Evolutionary conservation across 2,329 filamentous ascomycete genomes (phyloP).

Genomic region (Phialocephala subalpina): DNA sequence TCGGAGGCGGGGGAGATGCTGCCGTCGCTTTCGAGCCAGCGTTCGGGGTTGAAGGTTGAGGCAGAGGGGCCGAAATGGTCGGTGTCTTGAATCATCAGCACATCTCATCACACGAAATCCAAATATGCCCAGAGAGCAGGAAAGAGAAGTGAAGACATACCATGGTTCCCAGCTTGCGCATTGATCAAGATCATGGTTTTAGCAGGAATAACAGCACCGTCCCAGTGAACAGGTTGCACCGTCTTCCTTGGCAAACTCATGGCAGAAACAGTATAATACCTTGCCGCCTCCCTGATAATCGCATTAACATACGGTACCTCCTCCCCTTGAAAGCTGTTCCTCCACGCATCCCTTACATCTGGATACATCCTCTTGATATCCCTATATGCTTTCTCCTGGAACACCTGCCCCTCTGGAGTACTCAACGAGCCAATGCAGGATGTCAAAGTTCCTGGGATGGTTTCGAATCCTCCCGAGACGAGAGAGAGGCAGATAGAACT

Average conservation of each 20-base stretch:
- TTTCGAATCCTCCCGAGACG: slow-evolving; percentile 62
- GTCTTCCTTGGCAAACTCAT: slow-evolving; percentile 62
- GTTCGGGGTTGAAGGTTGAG: slow-evolving; percentile 51
- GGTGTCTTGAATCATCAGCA: slow-evolving; percentile 42
- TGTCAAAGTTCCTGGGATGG: slow-evolving; percentile 61
- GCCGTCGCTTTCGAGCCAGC: slow-evolving; percentile 25
- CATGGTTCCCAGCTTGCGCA: slow-evolving; percentile 62
- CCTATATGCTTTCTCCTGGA: slow-evolving; percentile 59
- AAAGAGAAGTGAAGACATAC: slow-evolving; percentile 39
- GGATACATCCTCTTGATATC: slow-evolving; percentile 59
- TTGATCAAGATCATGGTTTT: slow-evolving; percentile 64
- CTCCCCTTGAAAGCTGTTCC: slow-evolving; percentile 52
- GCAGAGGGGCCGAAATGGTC: slow-evolving; percentile 57
- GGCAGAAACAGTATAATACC: slow-evolving; percentile 61
- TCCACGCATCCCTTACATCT: slow-evolving; percentile 55
- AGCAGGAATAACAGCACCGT: slow-evolving; percentile 57
- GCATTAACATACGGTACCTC: slow-evolving; percentile 56
- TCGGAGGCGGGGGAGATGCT: slow-evolving; percentile 39
- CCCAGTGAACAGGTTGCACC: slow-evolving; percentile 57
- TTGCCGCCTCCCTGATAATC: slow-evolving; percentile 59
- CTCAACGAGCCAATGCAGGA: slow-evolving; percentile 58
- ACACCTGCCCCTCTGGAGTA: slow-evolving; percentile 56
- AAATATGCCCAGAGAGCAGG: background rate
- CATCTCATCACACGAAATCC: background rate
- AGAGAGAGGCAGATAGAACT: slow-evolving; percentile 60